phyloP scores from a whole-genome alignment of 495 filamentous ascomycete genomes.

The Cetradonia linearis region DNA sequence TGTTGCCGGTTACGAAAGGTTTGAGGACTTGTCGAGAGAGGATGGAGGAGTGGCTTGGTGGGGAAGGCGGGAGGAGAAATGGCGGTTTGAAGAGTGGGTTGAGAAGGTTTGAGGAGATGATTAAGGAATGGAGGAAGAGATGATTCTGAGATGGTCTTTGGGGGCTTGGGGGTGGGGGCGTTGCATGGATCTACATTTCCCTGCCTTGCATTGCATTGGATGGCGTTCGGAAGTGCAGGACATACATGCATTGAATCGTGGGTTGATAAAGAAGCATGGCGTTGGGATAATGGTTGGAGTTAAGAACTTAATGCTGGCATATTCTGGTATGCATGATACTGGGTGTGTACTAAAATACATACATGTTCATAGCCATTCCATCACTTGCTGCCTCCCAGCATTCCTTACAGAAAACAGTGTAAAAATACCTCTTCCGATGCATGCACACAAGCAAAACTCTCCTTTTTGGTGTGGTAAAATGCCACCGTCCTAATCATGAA shows the following conservation, averaged over 20 bases:
- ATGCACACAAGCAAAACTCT: not conserved
- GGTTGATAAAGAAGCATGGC: not conserved
- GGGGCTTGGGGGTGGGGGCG: not conserved
- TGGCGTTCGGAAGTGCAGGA: not conserved
- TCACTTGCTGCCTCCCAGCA: not conserved
- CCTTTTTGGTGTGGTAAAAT: not conserved
- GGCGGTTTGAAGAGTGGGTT: slow-evolving; percentile 49
- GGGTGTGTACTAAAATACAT: slow-evolving; percentile 1
- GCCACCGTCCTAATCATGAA: not conserved
- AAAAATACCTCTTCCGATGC: not conserved
- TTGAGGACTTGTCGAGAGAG: slow-evolving; percentile 47
- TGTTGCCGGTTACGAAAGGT: slow-evolving; percentile 52
- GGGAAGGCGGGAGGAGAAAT: slow-evolving; percentile 69
- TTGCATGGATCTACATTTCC: not conserved
- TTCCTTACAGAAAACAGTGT: not conserved
- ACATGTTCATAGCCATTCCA: not conserved
- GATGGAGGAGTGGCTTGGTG: slow-evolving; percentile 82
- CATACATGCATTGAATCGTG: not conserved
- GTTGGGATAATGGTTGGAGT: not conserved
- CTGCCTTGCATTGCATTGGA: not conserved
- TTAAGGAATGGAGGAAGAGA: slow-evolving; percentile 57
- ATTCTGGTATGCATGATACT: not conserved
- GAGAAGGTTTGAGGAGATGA: slow-evolving; percentile 53
- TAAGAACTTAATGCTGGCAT: slow-evolving; percentile 1
- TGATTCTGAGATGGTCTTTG: slow-evolving; percentile 13